Percentiles rank a stretch among this genome's conserved stretches.
Conservation (phyloP, 108 stramenopile genomes). For the Discostella pseudostelligera region DNA sequence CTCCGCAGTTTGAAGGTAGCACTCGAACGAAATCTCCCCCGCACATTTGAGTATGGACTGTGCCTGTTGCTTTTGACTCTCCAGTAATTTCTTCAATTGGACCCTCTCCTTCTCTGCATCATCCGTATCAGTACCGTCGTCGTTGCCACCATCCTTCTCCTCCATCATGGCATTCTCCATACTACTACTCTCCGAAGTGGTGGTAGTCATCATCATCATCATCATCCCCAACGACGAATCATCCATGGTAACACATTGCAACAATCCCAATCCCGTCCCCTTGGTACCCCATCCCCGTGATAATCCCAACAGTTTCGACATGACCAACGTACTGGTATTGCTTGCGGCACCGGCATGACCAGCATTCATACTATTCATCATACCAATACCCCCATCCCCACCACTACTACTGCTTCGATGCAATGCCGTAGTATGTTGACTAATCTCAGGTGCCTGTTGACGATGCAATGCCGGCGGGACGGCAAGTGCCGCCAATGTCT, state of each 20-base stretch:
- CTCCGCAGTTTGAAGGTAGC: background rate
- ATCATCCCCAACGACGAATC: constrained; percentile 49
- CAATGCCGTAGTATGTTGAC: constrained; percentile 65
- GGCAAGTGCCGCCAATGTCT: constrained; percentile 59
- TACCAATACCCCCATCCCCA: constrained; percentile 5
- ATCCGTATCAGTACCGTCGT: no score
- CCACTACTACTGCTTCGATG: constrained; percentile 33
- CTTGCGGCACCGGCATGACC: background rate
- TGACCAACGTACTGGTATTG: constrained; percentile 35
- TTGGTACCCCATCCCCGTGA: constrained; percentile 87
- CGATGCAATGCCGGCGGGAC: constrained; percentile 81
- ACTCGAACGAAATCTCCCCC: constrained; percentile 27
- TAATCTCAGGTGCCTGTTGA: constrained; percentile 82
- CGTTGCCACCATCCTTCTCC: no score
- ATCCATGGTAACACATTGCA: constrained; percentile 64
- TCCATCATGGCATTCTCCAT: background rate
- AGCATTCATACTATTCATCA: no score
- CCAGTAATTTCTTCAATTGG: no score
- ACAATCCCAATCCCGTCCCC: constrained; percentile 76
- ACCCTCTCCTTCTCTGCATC: constrained; percentile 4
- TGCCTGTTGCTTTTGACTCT: background rate
- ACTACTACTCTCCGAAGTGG: background rate
- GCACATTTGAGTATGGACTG: constrained; percentile 3
- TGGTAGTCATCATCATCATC: background rate
- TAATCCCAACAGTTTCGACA: constrained; percentile 67